phyloP scores from a whole-genome alignment of 169 alveolate species.

The Plasmodium chabaudi region DNA sequence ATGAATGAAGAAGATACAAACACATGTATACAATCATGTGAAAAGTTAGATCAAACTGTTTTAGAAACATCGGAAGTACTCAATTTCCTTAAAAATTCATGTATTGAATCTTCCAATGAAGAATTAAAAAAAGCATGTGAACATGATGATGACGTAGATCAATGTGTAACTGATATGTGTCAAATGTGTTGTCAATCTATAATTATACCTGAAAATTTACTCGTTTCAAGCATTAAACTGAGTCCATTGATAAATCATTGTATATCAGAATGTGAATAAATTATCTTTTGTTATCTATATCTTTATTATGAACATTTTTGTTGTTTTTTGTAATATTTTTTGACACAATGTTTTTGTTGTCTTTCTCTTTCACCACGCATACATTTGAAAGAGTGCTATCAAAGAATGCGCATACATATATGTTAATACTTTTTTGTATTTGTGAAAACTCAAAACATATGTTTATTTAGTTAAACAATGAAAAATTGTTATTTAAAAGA shows the following conservation, averaged over 20 bases:
- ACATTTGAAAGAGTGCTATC: too few species aligned
- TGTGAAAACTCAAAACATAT: too few species aligned
- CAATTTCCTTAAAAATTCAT: slow-evolving; percentile 60
- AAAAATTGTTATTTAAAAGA: too few species aligned
- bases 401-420: too few species aligned
- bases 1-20: slow-evolving; percentile 34
- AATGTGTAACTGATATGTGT: slow-evolving; percentile 68
- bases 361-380: too few species aligned
- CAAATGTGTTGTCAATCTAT: slow-evolving; percentile 76
- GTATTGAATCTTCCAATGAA: slow-evolving; percentile 57
- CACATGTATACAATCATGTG: slow-evolving; percentile 32
- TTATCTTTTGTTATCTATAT: not conserved
- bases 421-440: too few species aligned
- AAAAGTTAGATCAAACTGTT: slow-evolving; percentile 59
- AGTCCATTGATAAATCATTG: slow-evolving; percentile 48
- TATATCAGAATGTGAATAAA: slow-evolving; percentile 39
- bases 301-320: too few species aligned
- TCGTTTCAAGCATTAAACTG: slow-evolving; percentile 19
- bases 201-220: slow-evolving; percentile 36
- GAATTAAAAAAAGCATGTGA: slow-evolving; percentile 40
- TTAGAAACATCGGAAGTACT: slow-evolving; percentile 62
- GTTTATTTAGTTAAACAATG: too few species aligned
- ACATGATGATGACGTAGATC: slow-evolving; percentile 43
- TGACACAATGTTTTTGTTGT: too few species aligned
- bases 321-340: too few species aligned